These are phyloP conservation scores for Borealophlyctis nickersoniae DNA, from an alignment of 192 early-diverging fungal species.

Conservation along the genomic window DNA sequence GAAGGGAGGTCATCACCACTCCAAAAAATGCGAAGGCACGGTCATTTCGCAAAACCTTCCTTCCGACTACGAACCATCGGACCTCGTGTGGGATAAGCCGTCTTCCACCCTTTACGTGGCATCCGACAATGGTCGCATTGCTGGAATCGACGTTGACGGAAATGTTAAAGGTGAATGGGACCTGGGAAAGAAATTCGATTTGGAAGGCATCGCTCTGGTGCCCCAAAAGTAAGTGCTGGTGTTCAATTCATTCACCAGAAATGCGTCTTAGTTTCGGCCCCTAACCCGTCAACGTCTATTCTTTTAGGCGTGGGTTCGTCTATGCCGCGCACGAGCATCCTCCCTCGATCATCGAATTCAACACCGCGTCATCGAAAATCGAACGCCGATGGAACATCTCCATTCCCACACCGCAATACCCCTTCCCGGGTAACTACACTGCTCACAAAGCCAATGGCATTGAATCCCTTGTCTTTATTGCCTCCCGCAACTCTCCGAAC, in stretches of 20 bases:
- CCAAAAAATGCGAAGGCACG: background rate
- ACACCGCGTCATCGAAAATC: background rate
- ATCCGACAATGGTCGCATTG: conserved; percentile 1
- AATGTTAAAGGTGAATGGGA: background rate
- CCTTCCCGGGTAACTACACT: background rate
- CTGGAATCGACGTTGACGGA: background rate
- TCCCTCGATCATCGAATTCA: conserved; percentile 24
- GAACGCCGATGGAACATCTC: conserved; percentile 2
- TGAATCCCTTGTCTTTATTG: conserved; percentile 27
- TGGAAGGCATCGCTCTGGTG: conserved; percentile 27
- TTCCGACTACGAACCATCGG: background rate
- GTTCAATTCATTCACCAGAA: background rate
- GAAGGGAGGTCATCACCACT: background rate
- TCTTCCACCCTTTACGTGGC: background rate
- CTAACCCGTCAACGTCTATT: background rate
- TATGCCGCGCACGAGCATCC: conserved; percentile 26
- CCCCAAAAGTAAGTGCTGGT: conserved; percentile 6
- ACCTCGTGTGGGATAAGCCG: background rate
- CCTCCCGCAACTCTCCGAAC: background rate
- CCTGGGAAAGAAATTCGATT: conserved; percentile 22
- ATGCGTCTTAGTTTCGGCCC: background rate
- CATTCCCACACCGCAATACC: background rate
- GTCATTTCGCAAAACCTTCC: background rate
- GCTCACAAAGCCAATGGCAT: conserved; percentile 14
- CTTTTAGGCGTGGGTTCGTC: conserved; percentile 11